Evolutionary conservation across 192 early-diverging fungal genomes (phyloP).

Genomic region (Entrophospora sp.): DNA sequence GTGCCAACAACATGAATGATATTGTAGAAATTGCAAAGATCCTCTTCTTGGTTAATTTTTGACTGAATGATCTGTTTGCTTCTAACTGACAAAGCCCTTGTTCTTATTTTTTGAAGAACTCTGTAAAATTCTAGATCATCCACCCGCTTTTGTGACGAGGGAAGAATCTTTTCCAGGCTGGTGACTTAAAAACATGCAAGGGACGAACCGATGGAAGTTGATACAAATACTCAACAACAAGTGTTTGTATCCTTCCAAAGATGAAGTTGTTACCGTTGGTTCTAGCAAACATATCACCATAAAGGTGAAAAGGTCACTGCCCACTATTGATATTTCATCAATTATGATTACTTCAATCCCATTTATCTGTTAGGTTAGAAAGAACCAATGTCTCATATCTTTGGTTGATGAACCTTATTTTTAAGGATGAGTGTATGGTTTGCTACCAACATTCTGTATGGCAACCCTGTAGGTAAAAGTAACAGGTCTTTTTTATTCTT

Average conservation of each 20-base stretch:
- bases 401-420: not conserved
- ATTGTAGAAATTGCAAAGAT: not conserved
- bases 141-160: not conserved
- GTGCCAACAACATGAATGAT: not conserved
- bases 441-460: not conserved
- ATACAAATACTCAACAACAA: not conserved
- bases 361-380: not conserved
- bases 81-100: not conserved
- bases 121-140: not conserved
- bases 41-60: not conserved
- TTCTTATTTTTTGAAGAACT: not conserved
- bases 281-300: not conserved
- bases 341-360: not conserved
- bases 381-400: not conserved
- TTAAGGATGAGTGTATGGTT: not conserved
- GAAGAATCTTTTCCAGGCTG: not conserved
- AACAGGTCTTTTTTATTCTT: too few species aligned
- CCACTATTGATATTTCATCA: slow-evolving; percentile 3
- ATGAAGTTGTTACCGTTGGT: not conserved
- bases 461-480: not conserved
- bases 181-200: not conserved
- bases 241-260: not conserved
- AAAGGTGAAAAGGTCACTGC: not conserved
- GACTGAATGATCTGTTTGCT: not conserved
- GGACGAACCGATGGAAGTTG: not conserved